A percentile compares a stretch with the other conserved stretches of the same genome.
Conservation (phyloP, 2,329 filamentous ascomycete genomes). For the Coccinonectria pachysandricola region DNA sequence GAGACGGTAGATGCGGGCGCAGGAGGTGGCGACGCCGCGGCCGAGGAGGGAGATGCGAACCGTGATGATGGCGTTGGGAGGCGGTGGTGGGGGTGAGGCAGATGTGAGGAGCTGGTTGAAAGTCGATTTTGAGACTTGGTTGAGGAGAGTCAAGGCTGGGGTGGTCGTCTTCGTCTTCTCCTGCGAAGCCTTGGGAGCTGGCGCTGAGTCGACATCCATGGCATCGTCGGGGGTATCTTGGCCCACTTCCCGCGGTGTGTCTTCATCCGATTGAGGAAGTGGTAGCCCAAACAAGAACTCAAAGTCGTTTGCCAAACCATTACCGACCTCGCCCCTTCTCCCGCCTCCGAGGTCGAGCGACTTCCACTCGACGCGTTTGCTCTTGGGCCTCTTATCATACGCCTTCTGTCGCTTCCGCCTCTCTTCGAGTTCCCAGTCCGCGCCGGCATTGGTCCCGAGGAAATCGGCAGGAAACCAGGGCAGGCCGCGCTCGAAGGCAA, state of each 20-base stretch:
- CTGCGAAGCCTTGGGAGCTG: neutral
- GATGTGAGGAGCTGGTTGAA: conserved; percentile 22
- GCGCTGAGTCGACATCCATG: conserved; percentile 20
- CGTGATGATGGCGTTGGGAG: conserved; percentile 40
- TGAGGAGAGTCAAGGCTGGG: conserved; percentile 10
- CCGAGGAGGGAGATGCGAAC: conserved; percentile 57
- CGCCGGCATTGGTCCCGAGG: conserved; percentile 68
- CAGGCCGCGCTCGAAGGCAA: conserved; percentile 66
- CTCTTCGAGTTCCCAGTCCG: conserved; percentile 64
- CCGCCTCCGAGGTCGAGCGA: conserved; percentile 63
- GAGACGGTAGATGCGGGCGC: conserved; percentile 79
- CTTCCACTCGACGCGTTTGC: conserved; percentile 67
- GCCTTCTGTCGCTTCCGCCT: conserved; percentile 59
- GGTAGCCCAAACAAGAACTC: conserved; percentile 47
- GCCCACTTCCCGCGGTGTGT: conserved; percentile 7
- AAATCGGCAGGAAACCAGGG: conserved; percentile 85
- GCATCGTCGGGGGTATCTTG: conserved; percentile 14
- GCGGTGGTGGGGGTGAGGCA: conserved; percentile 8
- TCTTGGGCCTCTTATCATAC: conserved; percentile 72
- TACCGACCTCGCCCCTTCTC: conserved; percentile 71
- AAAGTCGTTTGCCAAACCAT: conserved; percentile 78
- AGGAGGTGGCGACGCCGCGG: conserved; percentile 59
- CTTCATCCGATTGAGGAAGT: conserved; percentile 3
- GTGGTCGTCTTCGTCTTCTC: neutral
- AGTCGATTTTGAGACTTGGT: conserved; percentile 15